Base-by-base conservation (phyloP, 2,329 filamentous ascomycete species). In the Macroventuria anomochaeta region DNA sequence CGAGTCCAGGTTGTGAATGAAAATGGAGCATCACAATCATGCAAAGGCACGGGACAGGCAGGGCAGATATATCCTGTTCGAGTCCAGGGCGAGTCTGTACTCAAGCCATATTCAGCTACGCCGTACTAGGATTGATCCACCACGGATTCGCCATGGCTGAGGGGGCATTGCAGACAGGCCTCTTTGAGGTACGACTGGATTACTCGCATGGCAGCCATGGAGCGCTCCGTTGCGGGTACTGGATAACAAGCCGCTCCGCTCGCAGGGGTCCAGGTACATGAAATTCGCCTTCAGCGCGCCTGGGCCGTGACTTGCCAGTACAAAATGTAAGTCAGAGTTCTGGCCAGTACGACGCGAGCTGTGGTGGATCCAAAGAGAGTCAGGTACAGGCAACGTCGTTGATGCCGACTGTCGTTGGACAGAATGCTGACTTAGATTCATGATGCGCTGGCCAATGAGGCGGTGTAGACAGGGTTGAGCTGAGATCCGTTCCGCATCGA, bases 341-440 rank as follows among this genome's bases (percentile, higher is more conserved):
- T 39, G 51, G 38, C 62, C 60, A 65, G 54, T 66, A 58, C 51
- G n/a, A 47, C 11, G 54, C 37, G 42, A 53, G 53, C 43, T 55
- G 47, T 37, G 17, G 64, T 67, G 65, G 67, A 59, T 59, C 63
- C 47, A 43, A 40, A 41, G 51, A 56, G 51, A 52, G 58, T 58
- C 46, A 54, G 57, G 60, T 53, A 56, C 63, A 68, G 58, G 61
- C 55, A 58, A 47, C 41, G 18, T 52, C 42, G 53, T 52, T 56
- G 61, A 58, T 70, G 59, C 47, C 59, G 59, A 59, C 59, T 54
- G 55, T 62, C 58, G 67, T 67, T 69, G 68, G 67, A 59, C 59
- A 61, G 60, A 57, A 34, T 42, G 33, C 17, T 53, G 49, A 41
- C 53, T 50, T 55, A 37, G 31, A 47, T 47, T 59, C 38, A 52